Percentiles rank a stretch among this genome's conserved stretches.
Evolutionary conservation across 2,329 filamentous ascomycete genomes (phyloP).

Genomic region (Herpomyces periplanetae): DNA sequence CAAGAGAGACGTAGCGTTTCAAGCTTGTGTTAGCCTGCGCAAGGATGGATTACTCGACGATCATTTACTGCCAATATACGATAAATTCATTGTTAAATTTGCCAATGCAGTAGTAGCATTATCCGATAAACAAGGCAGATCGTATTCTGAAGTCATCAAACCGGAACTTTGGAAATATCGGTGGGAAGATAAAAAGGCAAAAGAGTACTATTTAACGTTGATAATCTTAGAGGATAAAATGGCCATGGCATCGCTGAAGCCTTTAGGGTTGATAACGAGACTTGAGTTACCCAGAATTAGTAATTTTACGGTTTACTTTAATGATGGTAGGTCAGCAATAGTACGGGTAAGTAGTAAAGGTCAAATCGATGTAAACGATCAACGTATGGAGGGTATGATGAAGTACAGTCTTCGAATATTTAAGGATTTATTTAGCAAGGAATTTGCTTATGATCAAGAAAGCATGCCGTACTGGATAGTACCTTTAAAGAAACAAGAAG

Average conservation of each 20-base stretch:
- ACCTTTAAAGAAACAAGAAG: slow-evolving; percentile 10
- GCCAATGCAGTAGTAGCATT: slow-evolving; percentile 54
- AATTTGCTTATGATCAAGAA: slow-evolving; percentile 19
- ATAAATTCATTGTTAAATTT: slow-evolving; percentile 32
- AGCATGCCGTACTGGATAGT: slow-evolving; percentile 52
- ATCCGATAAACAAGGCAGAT: slow-evolving; percentile 28
- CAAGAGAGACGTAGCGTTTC: slow-evolving; percentile 59
- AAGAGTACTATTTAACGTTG: slow-evolving; percentile 17
- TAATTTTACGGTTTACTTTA: slow-evolving; percentile 28
- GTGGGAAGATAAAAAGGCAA: slow-evolving; percentile 11
- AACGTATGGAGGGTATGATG: slow-evolving; percentile 16
- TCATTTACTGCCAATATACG: slow-evolving; percentile 29
- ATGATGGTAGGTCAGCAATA: slow-evolving; percentile 17
- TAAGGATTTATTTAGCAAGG: slow-evolving; percentile 56
- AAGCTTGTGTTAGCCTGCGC: slow-evolving; percentile 29
- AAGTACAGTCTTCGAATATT: slow-evolving; percentile 37
- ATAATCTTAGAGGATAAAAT: slow-evolving; percentile 17
- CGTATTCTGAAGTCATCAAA: slow-evolving; percentile 41
- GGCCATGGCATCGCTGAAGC: slow-evolving; percentile 16
- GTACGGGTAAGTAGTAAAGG: slow-evolving; percentile 10
- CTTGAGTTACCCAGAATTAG: slow-evolving; percentile 21
- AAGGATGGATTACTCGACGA: slow-evolving; percentile 25
- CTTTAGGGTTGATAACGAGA: slow-evolving; percentile 30
- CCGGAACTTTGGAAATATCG: slow-evolving; percentile 25
- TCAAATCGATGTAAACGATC: slow-evolving; percentile 10